Percentiles rank a stretch among this genome's conserved stretches.
Evolutionary conservation across 1,139 yeast species (phyloP).

Genomic region (Yamadazyma siamensis): DNA sequence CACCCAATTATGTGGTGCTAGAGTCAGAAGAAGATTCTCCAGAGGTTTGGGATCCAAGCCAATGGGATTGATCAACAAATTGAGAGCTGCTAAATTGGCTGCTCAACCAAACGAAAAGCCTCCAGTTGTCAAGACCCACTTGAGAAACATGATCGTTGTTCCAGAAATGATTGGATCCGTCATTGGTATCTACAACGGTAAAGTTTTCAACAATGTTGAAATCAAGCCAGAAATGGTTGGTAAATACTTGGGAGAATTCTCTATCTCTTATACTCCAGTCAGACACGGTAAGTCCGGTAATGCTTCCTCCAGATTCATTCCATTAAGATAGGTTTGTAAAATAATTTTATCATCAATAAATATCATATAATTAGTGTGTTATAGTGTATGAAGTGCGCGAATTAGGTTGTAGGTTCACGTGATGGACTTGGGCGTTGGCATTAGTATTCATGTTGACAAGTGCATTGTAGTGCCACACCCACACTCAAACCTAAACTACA

Average conservation of each 20-base stretch:
- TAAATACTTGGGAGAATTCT: slow-evolving; percentile 99
- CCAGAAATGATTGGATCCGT: slow-evolving; percentile 99
- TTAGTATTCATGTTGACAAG: too few relatives aligned
- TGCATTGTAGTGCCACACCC: too few relatives aligned
- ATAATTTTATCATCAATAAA: slow-evolving; percentile 6
- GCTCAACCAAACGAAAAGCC: slow-evolving; percentile 96
- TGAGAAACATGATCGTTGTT: slow-evolving; percentile 97
- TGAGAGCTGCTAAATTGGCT: slow-evolving; percentile 95
- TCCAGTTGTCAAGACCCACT: slow-evolving; percentile 96
- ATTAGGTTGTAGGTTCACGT: too few relatives aligned
- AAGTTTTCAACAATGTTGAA: slow-evolving; percentile 98
- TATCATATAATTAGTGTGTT: slow-evolving; percentile 1
- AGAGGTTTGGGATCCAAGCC: slow-evolving; percentile 97
- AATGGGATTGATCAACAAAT: slow-evolving; percentile 95
- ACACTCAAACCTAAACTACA: too few relatives aligned
- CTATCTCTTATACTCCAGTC: slow-evolving; percentile 99
- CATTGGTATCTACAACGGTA: slow-evolving; percentile 99
- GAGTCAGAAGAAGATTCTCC: slow-evolving; percentile 99
- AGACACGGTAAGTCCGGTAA: slow-evolving; percentile 99
- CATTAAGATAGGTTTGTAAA: slow-evolving; percentile 38
- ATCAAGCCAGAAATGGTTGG: slow-evolving; percentile 99
- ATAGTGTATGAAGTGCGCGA: too few relatives aligned
- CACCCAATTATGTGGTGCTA: slow-evolving; percentile 94
- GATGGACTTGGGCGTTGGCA: too few relatives aligned
- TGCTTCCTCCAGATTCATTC: slow-evolving; percentile 82